Conservation (phyloP, 345 rosid genomes). For the Garcia nutans region DNA sequence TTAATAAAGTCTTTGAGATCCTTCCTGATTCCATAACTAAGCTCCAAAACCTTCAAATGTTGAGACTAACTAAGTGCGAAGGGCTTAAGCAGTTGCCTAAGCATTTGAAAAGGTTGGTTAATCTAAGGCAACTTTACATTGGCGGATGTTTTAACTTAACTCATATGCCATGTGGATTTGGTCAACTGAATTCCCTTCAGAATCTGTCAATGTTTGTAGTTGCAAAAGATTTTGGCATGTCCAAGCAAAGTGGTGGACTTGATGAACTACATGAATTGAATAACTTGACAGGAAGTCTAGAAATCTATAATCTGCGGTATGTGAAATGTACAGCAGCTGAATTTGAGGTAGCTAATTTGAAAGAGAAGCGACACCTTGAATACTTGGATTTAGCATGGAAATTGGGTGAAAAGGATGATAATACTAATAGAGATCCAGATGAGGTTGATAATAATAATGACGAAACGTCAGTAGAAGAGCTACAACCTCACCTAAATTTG, state of each 20-base stretch:
- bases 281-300: no score
- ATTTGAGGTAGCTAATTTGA: background rate
- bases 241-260: no score
- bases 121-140: conserved; percentile 7
- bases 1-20: no score
- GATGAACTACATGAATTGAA: no score
- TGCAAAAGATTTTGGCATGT: no score
- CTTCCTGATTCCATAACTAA: no score
- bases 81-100: conserved; percentile 1
- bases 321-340: background rate
- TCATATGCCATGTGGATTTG: conserved; percentile 9
- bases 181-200: background rate
- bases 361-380: background rate
- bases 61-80: background rate
- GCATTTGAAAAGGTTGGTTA: background rate
- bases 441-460: background rate
- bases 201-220: no score
- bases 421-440: background rate
- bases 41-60: no score
- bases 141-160: background rate
- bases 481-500: background rate
- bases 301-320: background rate
- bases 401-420: background rate
- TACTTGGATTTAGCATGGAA: background rate
- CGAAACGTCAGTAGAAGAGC: background rate